phyloP scores from a whole-genome alignment of 768 basidiomycete genomes.

The Boletus rufocinnamomeus region DNA sequence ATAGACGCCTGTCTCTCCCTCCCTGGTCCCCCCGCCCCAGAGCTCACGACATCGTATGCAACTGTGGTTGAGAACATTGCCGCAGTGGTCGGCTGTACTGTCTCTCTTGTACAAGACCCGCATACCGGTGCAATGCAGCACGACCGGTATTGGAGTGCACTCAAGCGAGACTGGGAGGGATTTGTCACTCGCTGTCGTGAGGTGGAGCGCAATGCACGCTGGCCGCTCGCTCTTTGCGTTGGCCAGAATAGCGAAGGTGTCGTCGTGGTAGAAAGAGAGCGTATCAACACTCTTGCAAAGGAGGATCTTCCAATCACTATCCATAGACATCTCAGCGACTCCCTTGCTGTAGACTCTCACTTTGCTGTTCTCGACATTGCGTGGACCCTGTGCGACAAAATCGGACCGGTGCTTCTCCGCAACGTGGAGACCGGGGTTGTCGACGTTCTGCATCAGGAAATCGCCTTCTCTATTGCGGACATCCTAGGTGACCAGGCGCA shows the following conservation, averaged over 20 bases:
- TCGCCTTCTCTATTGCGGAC: constrained; percentile 75
- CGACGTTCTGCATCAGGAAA: constrained; percentile 74
- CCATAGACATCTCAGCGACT: constrained; percentile 49
- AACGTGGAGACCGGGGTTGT: constrained; percentile 58
- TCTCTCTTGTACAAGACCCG: constrained; percentile 68
- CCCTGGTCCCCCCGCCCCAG: constrained; percentile 56
- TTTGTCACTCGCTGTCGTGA: constrained; percentile 90
- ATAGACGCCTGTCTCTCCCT: constrained; percentile 68
- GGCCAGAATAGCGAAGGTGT: constrained; percentile 44
- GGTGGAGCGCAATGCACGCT: constrained; percentile 82
- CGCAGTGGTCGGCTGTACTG: constrained; percentile 84
- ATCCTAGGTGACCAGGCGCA: constrained; percentile 68
- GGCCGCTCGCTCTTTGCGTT: constrained; percentile 70
- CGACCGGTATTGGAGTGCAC: constrained; percentile 76
- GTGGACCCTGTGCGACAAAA: constrained; percentile 61
- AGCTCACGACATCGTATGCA: constrained; percentile 62
- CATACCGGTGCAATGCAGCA: constrained; percentile 80
- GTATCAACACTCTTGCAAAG: constrained; percentile 59
- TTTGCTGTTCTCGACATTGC: constrained; percentile 60
- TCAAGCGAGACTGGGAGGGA: constrained; percentile 95
- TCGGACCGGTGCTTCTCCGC: constrained; percentile 59
- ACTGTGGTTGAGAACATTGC: constrained; percentile 75
- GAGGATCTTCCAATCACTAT: constrained; percentile 71
- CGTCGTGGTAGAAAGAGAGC: constrained; percentile 75
- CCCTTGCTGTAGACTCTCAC: constrained; percentile 48